phyloP scores from a whole-genome alignment of 2,329 filamentous ascomycete genomes.

The Phaeosphaeria sp. region DNA sequence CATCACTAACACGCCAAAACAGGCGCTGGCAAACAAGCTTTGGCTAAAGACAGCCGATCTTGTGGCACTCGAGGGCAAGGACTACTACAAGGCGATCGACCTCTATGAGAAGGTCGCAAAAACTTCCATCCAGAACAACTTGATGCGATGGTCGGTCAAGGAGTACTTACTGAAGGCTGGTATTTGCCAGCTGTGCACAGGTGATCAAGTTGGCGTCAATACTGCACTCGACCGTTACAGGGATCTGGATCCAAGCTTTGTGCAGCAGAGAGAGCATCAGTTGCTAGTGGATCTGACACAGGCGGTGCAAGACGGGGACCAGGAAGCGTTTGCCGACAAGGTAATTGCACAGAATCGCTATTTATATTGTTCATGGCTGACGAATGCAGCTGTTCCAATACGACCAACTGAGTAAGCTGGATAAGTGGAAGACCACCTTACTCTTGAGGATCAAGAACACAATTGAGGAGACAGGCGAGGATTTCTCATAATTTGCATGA shows the following conservation, averaged over 20 bases:
- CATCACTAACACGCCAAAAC: constrained; percentile 29
- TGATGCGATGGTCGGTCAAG: constrained; percentile 71
- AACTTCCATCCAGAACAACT: constrained; percentile 81
- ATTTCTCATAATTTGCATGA: constrained; percentile 63
- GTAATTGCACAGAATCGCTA: constrained; percentile 53
- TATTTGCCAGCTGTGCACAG: constrained; percentile 82
- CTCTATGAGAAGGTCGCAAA: constrained; percentile 82
- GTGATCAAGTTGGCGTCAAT: constrained; percentile 78
- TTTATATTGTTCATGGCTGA: constrained; percentile 3
- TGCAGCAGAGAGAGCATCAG: constrained; percentile 78
- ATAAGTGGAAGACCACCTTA: constrained; percentile 95
- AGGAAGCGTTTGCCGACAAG: constrained; percentile 84
- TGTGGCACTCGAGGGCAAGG: constrained; percentile 80
- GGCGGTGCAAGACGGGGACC: constrained; percentile 77
- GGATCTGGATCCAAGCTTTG: constrained; percentile 71
- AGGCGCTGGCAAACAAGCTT: constrained; percentile 84
- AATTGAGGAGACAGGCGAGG: constrained; percentile 75
- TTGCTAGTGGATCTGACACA: constrained; percentile 78
- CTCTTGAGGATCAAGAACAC: constrained; percentile 81
- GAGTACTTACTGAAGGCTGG: constrained; percentile 95
- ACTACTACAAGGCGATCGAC: constrained; percentile 58
- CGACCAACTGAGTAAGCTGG: constrained; percentile 90
- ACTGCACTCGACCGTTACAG: constrained; percentile 82
- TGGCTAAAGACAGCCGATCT: constrained; percentile 92
- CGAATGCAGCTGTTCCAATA: constrained; percentile 72